These are phyloP conservation scores for Pythium phragmiticola DNA, from an alignment of 352 stramenopile genomes.

Conservation along the genomic window DNA sequence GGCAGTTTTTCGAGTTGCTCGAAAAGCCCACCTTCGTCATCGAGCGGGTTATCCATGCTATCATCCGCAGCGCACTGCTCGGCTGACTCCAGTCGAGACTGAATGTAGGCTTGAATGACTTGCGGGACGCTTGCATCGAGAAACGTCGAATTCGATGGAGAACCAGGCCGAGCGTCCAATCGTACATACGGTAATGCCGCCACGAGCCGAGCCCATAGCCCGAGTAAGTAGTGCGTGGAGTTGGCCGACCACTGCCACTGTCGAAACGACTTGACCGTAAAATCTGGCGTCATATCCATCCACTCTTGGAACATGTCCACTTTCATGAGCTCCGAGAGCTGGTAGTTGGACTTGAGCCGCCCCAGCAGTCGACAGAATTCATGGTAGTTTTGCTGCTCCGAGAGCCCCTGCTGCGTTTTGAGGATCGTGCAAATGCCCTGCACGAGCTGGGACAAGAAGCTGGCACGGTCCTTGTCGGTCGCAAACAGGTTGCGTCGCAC, in stretches of 20 bases:
- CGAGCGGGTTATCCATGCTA: slow-evolving; percentile 94
- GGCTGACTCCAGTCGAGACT: slow-evolving; percentile 94
- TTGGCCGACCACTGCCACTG: slow-evolving; percentile 96
- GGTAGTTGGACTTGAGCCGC: slow-evolving; percentile 97
- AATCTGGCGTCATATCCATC: slow-evolving; percentile 94
- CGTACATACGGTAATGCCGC: slow-evolving; percentile 96
- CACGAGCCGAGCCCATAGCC: slow-evolving; percentile 95
- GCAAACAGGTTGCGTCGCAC: slow-evolving; percentile 96
- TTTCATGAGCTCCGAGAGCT: slow-evolving; percentile 97
- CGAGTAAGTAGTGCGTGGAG: slow-evolving; percentile 96
- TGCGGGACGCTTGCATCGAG: slow-evolving; percentile 73
- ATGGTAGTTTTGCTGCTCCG: slow-evolving; percentile 99
- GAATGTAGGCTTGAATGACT: slow-evolving; percentile 96
- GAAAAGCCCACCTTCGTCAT: slow-evolving; percentile 95
- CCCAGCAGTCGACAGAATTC: slow-evolving; percentile 98
- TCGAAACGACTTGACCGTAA: slow-evolving; percentile 96
- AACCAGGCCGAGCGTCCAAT: slow-evolving; percentile 53
- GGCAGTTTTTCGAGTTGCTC: slow-evolving; percentile 97
- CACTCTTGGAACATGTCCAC: slow-evolving; percentile 96
- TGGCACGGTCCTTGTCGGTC: slow-evolving; percentile 93
- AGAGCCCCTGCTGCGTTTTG: slow-evolving; percentile 93
- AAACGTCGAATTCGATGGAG: slow-evolving; percentile 59
- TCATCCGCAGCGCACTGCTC: slow-evolving; percentile 93
- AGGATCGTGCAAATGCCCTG: slow-evolving; percentile 94
- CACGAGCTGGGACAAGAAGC: slow-evolving; percentile 93